phyloP scores from a whole-genome alignment of 805 yeast species.

The Danielia oregonensis region DNA sequence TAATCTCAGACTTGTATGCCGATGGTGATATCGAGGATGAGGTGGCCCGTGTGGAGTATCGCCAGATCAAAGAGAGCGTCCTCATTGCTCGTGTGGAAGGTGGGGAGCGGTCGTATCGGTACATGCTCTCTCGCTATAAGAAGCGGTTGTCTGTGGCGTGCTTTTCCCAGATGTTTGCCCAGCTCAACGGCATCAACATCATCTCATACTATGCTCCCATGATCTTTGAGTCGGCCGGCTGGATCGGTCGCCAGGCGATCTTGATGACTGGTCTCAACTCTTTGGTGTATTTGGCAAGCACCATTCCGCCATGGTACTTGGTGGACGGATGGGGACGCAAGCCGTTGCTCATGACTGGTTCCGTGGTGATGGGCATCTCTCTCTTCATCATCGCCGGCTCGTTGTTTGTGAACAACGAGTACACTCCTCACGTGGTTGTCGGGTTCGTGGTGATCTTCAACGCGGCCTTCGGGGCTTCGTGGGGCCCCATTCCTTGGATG shows the following conservation, averaged over 20 bases:
- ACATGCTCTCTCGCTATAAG: constrained; percentile 74
- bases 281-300: constrained; percentile 42
- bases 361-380: constrained; percentile 73
- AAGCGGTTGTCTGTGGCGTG: constrained; percentile 82
- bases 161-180: constrained; percentile 90
- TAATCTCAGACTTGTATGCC: constrained; percentile 77
- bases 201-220: constrained; percentile 91
- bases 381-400: constrained; percentile 61
- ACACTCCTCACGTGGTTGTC: constrained; percentile 72
- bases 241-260: constrained; percentile 84
- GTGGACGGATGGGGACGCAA: constrained; percentile 92
- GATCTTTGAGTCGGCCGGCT: constrained; percentile 93
- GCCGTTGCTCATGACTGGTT: constrained; percentile 77
- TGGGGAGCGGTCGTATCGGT: constrained; percentile 62
- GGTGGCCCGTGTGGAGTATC: constrained; percentile 66
- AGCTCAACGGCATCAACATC: constrained; percentile 88
- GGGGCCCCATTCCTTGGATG: constrained; percentile 97
- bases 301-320: constrained; percentile 87
- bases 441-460: constrained; percentile 73
- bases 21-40: constrained; percentile 72
- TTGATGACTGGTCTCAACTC: constrained; percentile 80
- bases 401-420: constrained; percentile 27
- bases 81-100: constrained; percentile 77
- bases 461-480: constrained; percentile 81
- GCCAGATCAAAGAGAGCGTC: constrained; percentile 78